These are phyloP conservation scores for Pelargonium nanum DNA, from an alignment of 345 rosid genomes.

Conservation along the genomic window DNA sequence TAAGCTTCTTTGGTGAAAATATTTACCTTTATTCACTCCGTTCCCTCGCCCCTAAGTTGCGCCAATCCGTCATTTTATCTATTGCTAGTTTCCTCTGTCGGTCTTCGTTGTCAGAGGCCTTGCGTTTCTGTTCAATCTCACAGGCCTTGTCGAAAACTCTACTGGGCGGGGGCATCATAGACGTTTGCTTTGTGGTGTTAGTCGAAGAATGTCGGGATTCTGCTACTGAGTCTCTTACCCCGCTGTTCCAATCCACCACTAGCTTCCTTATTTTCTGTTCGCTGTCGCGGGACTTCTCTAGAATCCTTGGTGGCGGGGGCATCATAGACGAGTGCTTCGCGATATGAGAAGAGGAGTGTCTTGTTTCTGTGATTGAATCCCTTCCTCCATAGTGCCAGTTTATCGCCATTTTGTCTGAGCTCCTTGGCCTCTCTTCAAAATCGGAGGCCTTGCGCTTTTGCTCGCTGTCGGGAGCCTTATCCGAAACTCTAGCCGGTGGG, in stretches of 20 bases:
- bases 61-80: background rate
- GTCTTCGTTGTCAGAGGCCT: background rate
- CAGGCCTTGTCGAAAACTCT: background rate
- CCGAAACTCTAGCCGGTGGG: background rate
- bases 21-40: background rate
- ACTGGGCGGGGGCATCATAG: background rate
- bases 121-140: background rate
- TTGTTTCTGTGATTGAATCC: constrained; percentile 24
- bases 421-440: background rate
- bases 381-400: constrained; percentile 3
- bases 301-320: constrained; percentile 39
- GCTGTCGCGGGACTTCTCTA: constrained; percentile 28
- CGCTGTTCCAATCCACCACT: constrained; percentile 25
- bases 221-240: no score
- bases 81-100: background rate
- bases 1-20: no score
- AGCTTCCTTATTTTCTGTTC: constrained; percentile 38
- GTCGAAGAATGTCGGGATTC: no score
- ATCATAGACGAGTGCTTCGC: constrained; percentile 40
- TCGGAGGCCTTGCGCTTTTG: background rate
- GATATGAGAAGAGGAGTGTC: constrained; percentile 25
- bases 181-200: background rate
- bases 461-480: background rate
- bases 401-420: background rate
- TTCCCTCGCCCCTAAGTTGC: background rate